Evolutionary conservation across 306 rosid species (phyloP).

Genomic region (Comarum palustre): DNA sequence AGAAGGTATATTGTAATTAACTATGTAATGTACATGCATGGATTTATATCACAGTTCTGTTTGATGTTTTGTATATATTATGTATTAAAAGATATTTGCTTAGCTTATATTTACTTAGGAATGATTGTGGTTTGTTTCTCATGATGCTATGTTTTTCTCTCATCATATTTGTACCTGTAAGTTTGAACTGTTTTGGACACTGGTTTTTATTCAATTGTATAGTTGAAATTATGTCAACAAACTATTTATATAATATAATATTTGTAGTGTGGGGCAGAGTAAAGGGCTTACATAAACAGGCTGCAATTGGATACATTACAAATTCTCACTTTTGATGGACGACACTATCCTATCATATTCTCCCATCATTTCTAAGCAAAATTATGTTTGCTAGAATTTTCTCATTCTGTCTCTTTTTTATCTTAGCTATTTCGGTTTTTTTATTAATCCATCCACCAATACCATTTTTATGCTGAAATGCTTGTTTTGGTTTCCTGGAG

Average conservation of each 20-base stretch:
- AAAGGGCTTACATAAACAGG: not conserved
- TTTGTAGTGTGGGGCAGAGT: not conserved
- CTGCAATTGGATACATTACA: not conserved
- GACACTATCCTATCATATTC: not conserved
- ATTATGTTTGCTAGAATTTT: not conserved
- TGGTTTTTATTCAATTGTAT: not conserved
- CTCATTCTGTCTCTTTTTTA: not conserved
- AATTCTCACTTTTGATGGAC: not conserved
- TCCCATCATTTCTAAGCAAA: not conserved
- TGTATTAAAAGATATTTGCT: not conserved
- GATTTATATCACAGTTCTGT: not conserved
- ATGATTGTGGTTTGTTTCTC: not conserved
- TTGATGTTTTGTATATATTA: not conserved
- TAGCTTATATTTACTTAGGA: not conserved
- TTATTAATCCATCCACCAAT: not conserved
- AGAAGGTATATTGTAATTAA: conserved; percentile 63
- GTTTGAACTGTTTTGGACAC: not conserved
- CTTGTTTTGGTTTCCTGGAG: conserved; percentile 21
- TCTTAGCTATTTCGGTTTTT: not conserved
- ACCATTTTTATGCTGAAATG: not conserved
- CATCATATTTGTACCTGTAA: not conserved
- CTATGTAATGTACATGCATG: conserved; percentile 13
- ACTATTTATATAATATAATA: not conserved
- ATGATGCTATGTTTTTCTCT: not conserved
- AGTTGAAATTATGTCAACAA: not conserved